These are phyloP conservation scores for Scheffersomyces lignosus DNA, from an alignment of 805 yeast species.

Conservation along the genomic window DNA sequence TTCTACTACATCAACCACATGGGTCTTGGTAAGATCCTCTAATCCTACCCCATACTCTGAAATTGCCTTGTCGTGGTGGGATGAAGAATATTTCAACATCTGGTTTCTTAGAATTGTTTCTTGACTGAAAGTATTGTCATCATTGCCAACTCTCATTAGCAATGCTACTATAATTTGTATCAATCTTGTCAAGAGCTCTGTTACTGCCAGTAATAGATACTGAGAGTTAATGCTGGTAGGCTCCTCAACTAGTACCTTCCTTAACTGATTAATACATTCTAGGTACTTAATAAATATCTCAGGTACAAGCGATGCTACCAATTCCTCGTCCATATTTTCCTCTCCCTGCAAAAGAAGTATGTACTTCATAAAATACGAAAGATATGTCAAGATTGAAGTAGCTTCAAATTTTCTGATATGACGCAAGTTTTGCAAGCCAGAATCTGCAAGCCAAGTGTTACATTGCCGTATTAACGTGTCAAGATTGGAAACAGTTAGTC, in stretches of 20 bases:
- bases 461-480: conserved; percentile 23
- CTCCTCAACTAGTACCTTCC: conserved; percentile 2
- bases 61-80: neutral
- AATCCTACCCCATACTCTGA: conserved; percentile 5
- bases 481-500: conserved; percentile 19
- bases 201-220: conserved; percentile 24
- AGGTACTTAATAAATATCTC: conserved; percentile 14
- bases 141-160: conserved; percentile 23
- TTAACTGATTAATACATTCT: conserved; percentile 9
- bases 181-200: conserved; percentile 29
- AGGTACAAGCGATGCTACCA: conserved; percentile 14
- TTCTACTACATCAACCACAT: conserved; percentile 12
- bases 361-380: conserved; percentile 26
- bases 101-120: conserved; percentile 4
- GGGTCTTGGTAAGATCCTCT: conserved; percentile 8
- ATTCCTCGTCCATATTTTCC: conserved; percentile 18
- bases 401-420: conserved; percentile 17
- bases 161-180: conserved; percentile 35
- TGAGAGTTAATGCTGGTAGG: conserved; percentile 7
- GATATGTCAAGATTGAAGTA: conserved; percentile 24
- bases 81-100: neutral
- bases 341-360: conserved; percentile 37
- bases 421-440: conserved; percentile 13
- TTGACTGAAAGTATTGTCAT: conserved; percentile 7
- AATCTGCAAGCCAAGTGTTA: conserved; percentile 24